Percentiles rank a stretch among this genome's conserved stretches.
These are phyloP conservation scores for Diplogelasinospora grovesii DNA, from an alignment of 495 filamentous ascomycete species.

Conservation along the genomic window DNA sequence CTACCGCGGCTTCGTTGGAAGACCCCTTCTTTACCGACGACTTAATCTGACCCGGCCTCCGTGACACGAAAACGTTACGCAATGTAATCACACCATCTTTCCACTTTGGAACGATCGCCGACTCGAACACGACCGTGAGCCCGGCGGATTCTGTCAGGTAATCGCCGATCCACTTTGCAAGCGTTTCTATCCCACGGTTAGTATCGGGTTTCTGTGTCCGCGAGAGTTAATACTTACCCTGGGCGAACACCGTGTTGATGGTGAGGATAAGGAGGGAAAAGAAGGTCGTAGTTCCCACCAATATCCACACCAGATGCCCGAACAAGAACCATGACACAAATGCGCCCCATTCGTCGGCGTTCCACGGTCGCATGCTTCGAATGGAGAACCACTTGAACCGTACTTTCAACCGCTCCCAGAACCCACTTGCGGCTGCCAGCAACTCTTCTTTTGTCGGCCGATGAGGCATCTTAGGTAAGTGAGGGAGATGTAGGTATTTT, in stretches of 20 bases:
- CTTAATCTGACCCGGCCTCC: constrained; percentile 72
- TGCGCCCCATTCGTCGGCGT: constrained; percentile 87
- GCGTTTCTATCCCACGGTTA: constrained; percentile 56
- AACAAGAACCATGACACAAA: constrained; percentile 93
- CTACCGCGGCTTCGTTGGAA: constrained; percentile 74
- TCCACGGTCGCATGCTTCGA: constrained; percentile 89
- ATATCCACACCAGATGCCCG: constrained; percentile 89
- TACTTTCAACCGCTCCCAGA: constrained; percentile 84
- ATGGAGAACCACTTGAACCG: constrained; percentile 98
- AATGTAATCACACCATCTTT: constrained; percentile 89
- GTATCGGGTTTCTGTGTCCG: constrained; percentile 2
- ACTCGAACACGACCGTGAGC: constrained; percentile 95
- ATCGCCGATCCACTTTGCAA: constrained; percentile 89
- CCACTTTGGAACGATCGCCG: constrained; percentile 95
- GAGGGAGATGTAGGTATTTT: constrained; percentile 55
- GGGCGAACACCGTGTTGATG: constrained; percentile 94
- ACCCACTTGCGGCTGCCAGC: constrained; percentile 82
- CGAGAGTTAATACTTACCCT: constrained; percentile 49
- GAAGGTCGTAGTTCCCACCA: constrained; percentile 94
- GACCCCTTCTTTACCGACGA: constrained; percentile 90
- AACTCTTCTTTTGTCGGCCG: constrained; percentile 91
- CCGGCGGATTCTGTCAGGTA: constrained; percentile 93
- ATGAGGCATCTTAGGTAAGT: constrained; percentile 67
- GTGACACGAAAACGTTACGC: constrained; percentile 92
- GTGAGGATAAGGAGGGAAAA: constrained; percentile 83